phyloP scores from a whole-genome alignment of 495 filamentous ascomycete species.

The Darksidea phi region DNA sequence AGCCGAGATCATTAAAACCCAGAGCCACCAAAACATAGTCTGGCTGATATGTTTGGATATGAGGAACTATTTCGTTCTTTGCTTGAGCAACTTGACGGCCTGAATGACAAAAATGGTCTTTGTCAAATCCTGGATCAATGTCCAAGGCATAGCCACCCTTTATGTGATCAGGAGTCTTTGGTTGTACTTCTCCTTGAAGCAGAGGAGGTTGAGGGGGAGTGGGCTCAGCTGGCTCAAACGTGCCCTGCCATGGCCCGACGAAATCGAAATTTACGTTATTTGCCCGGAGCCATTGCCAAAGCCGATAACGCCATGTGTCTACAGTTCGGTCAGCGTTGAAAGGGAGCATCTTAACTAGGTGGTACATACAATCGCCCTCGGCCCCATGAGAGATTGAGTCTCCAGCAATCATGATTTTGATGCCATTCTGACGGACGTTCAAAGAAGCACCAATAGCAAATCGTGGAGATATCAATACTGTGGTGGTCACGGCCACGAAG shows the following conservation, averaged over 20 bases:
- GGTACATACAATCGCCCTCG: constrained; percentile 5
- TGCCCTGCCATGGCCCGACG: constrained; percentile 9
- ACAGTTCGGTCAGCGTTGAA: too few species aligned
- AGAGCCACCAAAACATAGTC: constrained; percentile 3
- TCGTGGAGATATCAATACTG: too few species aligned
- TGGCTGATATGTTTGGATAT: constrained; percentile 1
- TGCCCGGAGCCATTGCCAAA: neutral
- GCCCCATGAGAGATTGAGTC: constrained; percentile 10
- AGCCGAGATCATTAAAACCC: constrained; percentile 11
- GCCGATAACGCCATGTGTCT: constrained; percentile 11
- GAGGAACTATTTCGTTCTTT: neutral
- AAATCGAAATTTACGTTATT: constrained; percentile 4
- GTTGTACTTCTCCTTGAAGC: neutral
- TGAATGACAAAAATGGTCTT: neutral
- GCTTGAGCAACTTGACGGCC: constrained; percentile 7
- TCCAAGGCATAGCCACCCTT: neutral
- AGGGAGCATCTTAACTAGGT: too few species aligned
- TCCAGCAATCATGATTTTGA: constrained; percentile 5
- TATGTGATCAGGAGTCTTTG: neutral
- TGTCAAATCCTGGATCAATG: neutral
- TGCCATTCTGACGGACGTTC: too few species aligned
- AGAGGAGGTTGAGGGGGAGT: neutral
- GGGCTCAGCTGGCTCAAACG: neutral
- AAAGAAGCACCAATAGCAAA: too few species aligned
- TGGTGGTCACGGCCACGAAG: too few species aligned